Evolutionary conservation across 129 eudicot species (phyloP).

Genomic region (Calendula officinalis): DNA sequence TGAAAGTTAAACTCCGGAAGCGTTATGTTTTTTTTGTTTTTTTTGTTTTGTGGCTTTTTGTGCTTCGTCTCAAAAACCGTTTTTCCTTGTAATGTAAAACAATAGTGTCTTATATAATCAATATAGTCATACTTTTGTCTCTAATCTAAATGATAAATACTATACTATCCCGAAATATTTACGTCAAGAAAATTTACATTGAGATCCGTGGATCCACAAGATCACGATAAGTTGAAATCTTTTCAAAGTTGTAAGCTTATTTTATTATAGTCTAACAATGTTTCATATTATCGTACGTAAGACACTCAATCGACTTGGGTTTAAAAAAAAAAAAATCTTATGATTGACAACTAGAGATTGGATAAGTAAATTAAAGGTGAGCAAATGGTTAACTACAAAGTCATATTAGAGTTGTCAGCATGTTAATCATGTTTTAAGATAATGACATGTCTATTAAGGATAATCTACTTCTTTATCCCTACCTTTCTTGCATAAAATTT

Average conservation of each 20-base stretch:
- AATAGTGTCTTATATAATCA: no score
- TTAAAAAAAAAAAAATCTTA: background rate
- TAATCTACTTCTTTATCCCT: background rate
- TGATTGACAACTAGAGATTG: constrained; percentile 6
- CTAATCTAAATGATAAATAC: no score
- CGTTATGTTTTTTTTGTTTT: no score
- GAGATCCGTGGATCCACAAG: background rate
- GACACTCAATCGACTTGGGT: background rate
- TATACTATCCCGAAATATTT: background rate
- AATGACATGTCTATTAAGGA: background rate
- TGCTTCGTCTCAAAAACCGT: no score
- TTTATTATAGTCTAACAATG: background rate
- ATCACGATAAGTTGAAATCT: constrained; percentile 5
- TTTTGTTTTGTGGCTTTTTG: no score
- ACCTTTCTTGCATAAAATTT: background rate
- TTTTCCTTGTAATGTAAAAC: no score
- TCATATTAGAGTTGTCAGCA: background rate
- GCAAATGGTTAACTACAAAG: constrained; percentile 5
- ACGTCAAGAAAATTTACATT: background rate
- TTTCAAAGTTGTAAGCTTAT: background rate
- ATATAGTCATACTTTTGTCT: no score
- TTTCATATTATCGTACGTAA: background rate
- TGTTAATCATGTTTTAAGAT: constrained; percentile 21
- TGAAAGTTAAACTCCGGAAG: no score
- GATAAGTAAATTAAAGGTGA: constrained; percentile 21